Percentiles rank a stretch among this genome's conserved stretches.
Evolutionary conservation across 2,329 filamentous ascomycete species (phyloP).

Genomic region (Aspergillus cejpii): DNA sequence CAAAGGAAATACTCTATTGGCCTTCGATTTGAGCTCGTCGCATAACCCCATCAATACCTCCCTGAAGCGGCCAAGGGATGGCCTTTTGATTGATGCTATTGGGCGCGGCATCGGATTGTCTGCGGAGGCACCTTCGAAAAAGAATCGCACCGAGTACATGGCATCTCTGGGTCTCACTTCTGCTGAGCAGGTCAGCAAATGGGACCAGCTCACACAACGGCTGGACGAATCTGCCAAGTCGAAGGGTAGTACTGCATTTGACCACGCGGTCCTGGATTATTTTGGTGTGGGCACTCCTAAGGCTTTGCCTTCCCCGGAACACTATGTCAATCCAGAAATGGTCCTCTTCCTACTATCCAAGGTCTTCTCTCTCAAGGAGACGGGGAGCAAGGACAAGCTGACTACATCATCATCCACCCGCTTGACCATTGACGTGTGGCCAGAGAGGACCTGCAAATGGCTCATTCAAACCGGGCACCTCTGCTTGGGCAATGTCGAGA

Average conservation of each 20-base stretch:
- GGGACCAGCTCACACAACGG: slow-evolving; percentile 29
- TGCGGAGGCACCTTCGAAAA: slow-evolving; percentile 27
- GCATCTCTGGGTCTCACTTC: slow-evolving; percentile 29
- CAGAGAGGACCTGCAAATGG: slow-evolving; percentile 37
- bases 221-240: slow-evolving; percentile 25
- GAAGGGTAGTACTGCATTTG: slow-evolving; percentile 30
- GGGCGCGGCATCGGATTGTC: slow-evolving; percentile 36
- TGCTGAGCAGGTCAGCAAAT: slow-evolving; percentile 28
- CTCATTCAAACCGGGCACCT: slow-evolving; percentile 37
- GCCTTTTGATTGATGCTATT: slow-evolving; percentile 39
- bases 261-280: slow-evolving; percentile 29
- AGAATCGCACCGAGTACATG: slow-evolving; percentile 26
- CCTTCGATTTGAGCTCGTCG: slow-evolving; percentile 39
- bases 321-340: slow-evolving; percentile 34
- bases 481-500: slow-evolving; percentile 35
- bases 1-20: slow-evolving; percentile 38
- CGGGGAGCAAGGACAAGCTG: slow-evolving; percentile 16
- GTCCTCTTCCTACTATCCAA: slow-evolving; percentile 35
- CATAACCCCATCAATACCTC: slow-evolving; percentile 24
- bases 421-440: slow-evolving; percentile 33
- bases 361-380: slow-evolving; percentile 31
- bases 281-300: slow-evolving; percentile 22
- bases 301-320: slow-evolving; percentile 19
- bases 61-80: slow-evolving; percentile 37
- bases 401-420: slow-evolving; percentile 23